phyloP scores from a whole-genome alignment of 139 green algal species.

The Micractinium sp. region DNA sequence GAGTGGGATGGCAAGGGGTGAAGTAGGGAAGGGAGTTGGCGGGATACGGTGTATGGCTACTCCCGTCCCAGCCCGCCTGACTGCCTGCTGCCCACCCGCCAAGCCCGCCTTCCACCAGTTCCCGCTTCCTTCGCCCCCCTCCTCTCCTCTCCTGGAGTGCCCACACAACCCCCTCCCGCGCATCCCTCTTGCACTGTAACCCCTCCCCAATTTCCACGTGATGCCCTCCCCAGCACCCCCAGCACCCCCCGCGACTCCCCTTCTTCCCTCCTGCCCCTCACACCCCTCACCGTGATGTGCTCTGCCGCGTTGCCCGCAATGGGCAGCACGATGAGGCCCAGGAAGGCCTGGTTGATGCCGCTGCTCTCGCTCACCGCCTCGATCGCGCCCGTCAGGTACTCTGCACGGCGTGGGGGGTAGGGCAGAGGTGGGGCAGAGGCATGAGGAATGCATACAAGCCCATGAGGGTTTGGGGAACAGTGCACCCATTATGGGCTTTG shows the following conservation, averaged over 20 bases:
- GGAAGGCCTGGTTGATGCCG: conserved; percentile 78
- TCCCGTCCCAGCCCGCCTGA: too few species aligned
- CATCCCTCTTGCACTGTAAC: too few species aligned
- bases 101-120: too few species aligned
- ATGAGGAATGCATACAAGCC: too few species aligned
- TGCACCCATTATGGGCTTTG: too few species aligned
- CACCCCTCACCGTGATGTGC: conserved; percentile 77
- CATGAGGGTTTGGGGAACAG: too few species aligned
- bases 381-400: conserved; percentile 78
- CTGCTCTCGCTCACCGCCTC: conserved; percentile 71
- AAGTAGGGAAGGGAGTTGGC: too few species aligned
- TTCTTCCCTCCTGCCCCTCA: neutral
- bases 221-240: neutral
- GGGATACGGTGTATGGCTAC: too few species aligned
- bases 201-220: neutral
- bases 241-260: neutral
- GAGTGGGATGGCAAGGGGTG: too few species aligned
- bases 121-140: neutral
- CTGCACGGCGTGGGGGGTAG: too few species aligned
- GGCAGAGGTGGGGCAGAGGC: too few species aligned
- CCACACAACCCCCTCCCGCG: neutral
- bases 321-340: conserved; percentile 86
- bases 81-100: too few species aligned
- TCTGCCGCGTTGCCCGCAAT: conserved; percentile 92
- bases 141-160: neutral